Percentiles rank a stretch among this genome's conserved stretches.
These are phyloP conservation scores for Sanghuangporus baumii DNA, from an alignment of 1,284 basidiomycete genomes.

Conservation along the genomic window DNA sequence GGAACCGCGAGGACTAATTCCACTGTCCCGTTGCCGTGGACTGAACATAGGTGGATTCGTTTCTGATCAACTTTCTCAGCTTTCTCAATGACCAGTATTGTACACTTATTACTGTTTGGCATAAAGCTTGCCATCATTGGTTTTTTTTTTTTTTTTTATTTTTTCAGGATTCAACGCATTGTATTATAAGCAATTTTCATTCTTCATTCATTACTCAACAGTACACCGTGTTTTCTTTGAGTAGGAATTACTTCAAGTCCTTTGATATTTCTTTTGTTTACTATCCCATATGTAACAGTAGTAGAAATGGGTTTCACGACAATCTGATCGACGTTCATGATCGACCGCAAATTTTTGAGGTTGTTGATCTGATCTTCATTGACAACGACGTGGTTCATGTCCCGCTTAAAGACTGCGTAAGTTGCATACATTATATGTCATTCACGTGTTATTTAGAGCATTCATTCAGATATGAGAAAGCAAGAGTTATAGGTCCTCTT, in stretches of 20 bases:
- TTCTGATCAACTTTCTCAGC: neutral
- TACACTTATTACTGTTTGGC: no score
- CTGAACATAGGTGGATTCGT: neutral
- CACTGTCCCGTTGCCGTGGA: neutral
- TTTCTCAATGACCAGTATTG: no score
- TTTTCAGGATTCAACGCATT: neutral
- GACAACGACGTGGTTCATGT: constrained; percentile 21
- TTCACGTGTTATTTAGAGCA: neutral
- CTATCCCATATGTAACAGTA: no score
- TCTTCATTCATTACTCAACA: neutral
- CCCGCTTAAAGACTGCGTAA: constrained; percentile 59
- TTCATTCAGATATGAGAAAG: constrained; percentile 64
- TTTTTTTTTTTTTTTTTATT: no score
- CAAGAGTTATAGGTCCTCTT: constrained; percentile 65
- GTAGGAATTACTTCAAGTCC: neutral
- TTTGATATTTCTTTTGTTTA: neutral
- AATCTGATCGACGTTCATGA: no score
- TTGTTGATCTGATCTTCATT: neutral
- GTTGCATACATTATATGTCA: constrained; percentile 24
- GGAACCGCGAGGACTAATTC: no score
- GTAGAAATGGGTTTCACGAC: no score
- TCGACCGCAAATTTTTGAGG: neutral
- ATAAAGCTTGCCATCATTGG: no score
- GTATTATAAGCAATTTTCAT: constrained; percentile 4
- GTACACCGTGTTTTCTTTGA: neutral